Evolutionary conservation across 805 yeast genomes (phyloP), one percentile per base, ranked within the genome.

Genomic region (Kuraishia hungarica): DNA sequence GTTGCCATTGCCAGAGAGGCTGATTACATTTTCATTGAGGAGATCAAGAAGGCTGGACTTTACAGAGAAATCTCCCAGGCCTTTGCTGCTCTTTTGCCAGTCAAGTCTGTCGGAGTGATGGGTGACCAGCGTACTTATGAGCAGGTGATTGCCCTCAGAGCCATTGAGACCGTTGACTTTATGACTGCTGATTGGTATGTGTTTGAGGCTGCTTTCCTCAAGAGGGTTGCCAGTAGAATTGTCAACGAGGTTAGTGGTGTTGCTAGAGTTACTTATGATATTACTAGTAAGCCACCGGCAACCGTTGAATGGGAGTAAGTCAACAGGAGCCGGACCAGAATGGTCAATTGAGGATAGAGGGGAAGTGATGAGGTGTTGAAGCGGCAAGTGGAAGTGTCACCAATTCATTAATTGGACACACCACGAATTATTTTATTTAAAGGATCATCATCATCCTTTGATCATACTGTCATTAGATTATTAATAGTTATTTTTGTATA

Each of bases 171-270:
- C 55, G 82, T 84, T 59, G 99, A 94, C 77, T 94, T 94, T 82
- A 94, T 94, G 99, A 94, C 99, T 66, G 99, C 99, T 59, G 99
- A 94, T 75, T 94, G 99, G 99, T 94, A 75, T 72, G 88, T 87
- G 61, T 94, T 94, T 69, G 97, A 92, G 64, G 93, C 93, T 61
- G 71, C 82, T 53, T 94, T 94, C 85, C 81, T 94, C 73, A 94
- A 93, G 82, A 84, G 77, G 60, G 97, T 92, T 58, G 90, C 97
- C 56, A 83, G 96, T 50, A 86, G 99, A 81, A 94, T 94, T 59
- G 98, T 94, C 65, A 94, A 94, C 73, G 99, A 94, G 78, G 99
- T 94, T 59, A 89, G 87, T 63, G 99, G 99, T 70, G 99, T 94
- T 67, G 97, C 99, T 56, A 87, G 99, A 76, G 99, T 94, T 59